phyloP scores from a whole-genome alignment of 2,329 filamentous ascomycete genomes.

The Fusarium xylarioides region DNA sequence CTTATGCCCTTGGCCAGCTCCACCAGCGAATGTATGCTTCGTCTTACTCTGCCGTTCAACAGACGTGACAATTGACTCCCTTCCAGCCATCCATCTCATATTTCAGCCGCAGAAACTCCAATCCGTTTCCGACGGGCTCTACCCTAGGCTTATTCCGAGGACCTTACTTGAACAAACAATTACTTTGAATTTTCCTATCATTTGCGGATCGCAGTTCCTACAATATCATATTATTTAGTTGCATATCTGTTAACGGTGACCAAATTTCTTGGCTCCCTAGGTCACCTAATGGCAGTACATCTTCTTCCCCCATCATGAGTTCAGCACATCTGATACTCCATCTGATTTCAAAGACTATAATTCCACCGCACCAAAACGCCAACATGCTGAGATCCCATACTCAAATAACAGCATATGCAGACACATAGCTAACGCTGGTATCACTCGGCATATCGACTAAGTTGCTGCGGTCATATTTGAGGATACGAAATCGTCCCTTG shows the following conservation, averaged over 20 bases:
- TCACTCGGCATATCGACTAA: constrained; percentile 59
- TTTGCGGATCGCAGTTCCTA: not conserved
- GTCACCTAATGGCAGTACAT: not conserved
- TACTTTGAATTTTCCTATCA: not conserved
- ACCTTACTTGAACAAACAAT: not conserved
- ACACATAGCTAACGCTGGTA: constrained; percentile 75
- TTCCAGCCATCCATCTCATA: constrained; percentile 1
- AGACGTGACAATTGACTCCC: not conserved
- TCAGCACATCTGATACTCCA: not conserved
- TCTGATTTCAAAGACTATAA: not conserved
- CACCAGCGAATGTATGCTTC: not conserved
- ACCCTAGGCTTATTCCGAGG: not conserved
- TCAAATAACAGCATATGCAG: constrained; percentile 74
- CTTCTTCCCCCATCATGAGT: not conserved
- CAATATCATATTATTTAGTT: not conserved
- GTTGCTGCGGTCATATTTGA: constrained; percentile 87
- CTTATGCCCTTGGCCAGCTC: not conserved
- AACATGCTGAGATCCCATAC: not conserved
- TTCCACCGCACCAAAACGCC: not conserved
- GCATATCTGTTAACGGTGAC: not conserved
- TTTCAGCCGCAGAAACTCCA: constrained; percentile 1
- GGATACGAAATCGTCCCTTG: constrained; percentile 74
- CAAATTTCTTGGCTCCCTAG: not conserved
- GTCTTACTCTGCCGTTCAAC: constrained; percentile 11
- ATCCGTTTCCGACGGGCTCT: not conserved